These are phyloP conservation scores for Penicillium riverlandense DNA, from an alignment of 495 filamentous ascomycete species.

Conservation along the genomic window DNA sequence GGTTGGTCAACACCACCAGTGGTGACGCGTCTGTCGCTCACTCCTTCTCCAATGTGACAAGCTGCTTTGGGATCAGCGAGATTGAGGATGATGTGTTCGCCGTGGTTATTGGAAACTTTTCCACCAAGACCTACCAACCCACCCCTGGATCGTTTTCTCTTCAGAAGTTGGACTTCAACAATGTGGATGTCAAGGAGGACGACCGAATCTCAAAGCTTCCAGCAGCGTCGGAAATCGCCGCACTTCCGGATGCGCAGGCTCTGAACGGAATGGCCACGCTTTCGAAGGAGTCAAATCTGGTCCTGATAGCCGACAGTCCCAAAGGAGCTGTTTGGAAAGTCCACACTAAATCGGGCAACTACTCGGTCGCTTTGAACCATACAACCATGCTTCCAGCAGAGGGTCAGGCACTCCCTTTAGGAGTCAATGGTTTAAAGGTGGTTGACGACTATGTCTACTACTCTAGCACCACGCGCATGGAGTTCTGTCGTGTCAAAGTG, in stretches of 20 bases:
- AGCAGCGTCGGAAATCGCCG: constrained; percentile 16
- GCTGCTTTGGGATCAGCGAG: constrained; percentile 36
- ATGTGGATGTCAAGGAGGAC: not conserved
- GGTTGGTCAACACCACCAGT: constrained; percentile 27
- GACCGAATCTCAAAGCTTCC: not conserved
- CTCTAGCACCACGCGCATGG: constrained; percentile 26
- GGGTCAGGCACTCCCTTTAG: constrained; percentile 15
- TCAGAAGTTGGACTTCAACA: constrained; percentile 30
- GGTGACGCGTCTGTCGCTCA: constrained; percentile 21
- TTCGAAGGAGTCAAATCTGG: constrained; percentile 11
- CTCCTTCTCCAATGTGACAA: constrained; percentile 24
- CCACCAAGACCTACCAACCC: constrained; percentile 13
- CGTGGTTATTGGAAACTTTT: constrained; percentile 33
- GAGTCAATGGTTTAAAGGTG: constrained; percentile 32
- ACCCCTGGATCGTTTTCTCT: constrained; percentile 28
- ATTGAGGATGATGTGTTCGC: constrained; percentile 34
- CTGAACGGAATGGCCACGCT: constrained; percentile 34
- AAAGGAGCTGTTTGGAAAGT: constrained; percentile 28
- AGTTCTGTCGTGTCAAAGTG: constrained; percentile 25
- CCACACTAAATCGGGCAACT: constrained; percentile 23
- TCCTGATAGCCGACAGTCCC: constrained; percentile 34
- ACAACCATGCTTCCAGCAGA: constrained; percentile 16
- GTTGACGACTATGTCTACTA: constrained; percentile 29
- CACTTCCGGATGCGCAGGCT: constrained; percentile 28
- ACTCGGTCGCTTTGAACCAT: constrained; percentile 20